These are phyloP conservation scores for Lentinula novae-zelandiae DNA, from an alignment of 1,284 basidiomycete species.

Conservation along the genomic window DNA sequence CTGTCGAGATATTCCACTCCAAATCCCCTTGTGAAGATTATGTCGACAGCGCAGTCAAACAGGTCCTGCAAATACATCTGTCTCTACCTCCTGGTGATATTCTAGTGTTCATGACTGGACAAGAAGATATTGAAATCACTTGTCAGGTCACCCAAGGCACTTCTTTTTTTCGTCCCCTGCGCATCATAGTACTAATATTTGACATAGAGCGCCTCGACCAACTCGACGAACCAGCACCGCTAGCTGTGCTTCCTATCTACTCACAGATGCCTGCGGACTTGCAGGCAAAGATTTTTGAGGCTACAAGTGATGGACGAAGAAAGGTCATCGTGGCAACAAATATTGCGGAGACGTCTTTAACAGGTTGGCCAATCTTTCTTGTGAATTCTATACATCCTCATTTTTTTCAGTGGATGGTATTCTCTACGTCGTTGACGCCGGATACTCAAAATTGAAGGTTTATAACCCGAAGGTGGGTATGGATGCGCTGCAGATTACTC, in stretches of 20 bases:
- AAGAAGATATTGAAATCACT: slow-evolving; percentile 97
- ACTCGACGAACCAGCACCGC: slow-evolving; percentile 82
- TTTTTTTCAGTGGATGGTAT: slow-evolving; percentile 84
- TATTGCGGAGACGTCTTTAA: slow-evolving; percentile 97
- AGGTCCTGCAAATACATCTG: slow-evolving; percentile 94
- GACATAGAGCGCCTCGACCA: slow-evolving; percentile 82
- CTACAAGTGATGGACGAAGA: slow-evolving; percentile 89
- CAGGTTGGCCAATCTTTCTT: slow-evolving; percentile 46
- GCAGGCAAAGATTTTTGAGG: slow-evolving; percentile 97
- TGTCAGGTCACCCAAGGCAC: slow-evolving; percentile 83
- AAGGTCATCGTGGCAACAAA: slow-evolving; percentile 99
- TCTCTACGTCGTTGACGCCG: slow-evolving; percentile 93
- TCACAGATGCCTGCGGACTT: slow-evolving; percentile 99
- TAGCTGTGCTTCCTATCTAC: slow-evolving; percentile 94
- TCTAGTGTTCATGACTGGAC: slow-evolving; percentile 99
- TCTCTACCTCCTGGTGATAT: slow-evolving; percentile 95
- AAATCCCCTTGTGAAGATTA: slow-evolving; percentile 99
- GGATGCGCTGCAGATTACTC: slow-evolving; percentile 98
- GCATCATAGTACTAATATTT: slow-evolving; percentile 6
- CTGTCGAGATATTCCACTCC: slow-evolving; percentile 93
- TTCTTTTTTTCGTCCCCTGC: too few relatives aligned
- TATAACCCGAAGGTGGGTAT: slow-evolving; percentile 99
- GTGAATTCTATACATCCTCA: slow-evolving; percentile 3
- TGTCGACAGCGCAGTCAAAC: slow-evolving; percentile 96
- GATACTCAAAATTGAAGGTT: slow-evolving; percentile 97